Conservation (phyloP, 108 stramenopile genomes). For the Schizochytrium sp. region DNA sequence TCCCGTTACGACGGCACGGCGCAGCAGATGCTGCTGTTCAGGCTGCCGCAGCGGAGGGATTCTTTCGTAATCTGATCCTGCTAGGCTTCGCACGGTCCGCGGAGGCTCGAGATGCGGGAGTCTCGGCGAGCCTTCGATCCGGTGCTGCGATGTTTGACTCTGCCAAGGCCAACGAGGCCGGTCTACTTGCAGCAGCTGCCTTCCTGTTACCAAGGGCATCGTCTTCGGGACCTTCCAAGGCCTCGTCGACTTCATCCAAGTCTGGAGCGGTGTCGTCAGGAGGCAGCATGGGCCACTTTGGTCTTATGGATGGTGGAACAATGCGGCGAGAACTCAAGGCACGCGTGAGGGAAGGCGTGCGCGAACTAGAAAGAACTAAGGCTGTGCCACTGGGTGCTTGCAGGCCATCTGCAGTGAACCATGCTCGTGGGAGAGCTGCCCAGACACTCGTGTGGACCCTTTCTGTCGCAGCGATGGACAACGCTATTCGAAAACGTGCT, state of each 20-base stretch:
- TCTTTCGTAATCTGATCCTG: not conserved
- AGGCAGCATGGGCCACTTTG: no score
- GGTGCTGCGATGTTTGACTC: constrained; percentile 42
- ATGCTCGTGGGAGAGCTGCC: not conserved
- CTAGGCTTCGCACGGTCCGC: not conserved
- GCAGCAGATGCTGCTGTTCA: not conserved
- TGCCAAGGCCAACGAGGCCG: constrained; percentile 2
- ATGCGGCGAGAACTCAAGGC: constrained; percentile 45
- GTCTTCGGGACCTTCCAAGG: not conserved
- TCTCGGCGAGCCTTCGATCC: not conserved
- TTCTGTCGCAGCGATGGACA: constrained; percentile 18
- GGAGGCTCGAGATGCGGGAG: not conserved
- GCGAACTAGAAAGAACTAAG: not conserved
- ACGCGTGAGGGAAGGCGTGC: not conserved
- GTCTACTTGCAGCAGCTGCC: not conserved
- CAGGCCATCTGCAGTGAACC: constrained; percentile 10
- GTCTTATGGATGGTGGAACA: no score
- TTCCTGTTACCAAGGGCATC: constrained; percentile 25
- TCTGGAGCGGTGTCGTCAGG: not conserved
- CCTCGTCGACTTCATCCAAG: not conserved
- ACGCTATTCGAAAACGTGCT: no score
- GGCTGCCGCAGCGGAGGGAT: not conserved
- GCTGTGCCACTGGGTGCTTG: not conserved
- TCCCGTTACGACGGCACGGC: no score
- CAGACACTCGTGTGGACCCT: constrained; percentile 13